Evolutionary conservation across 768 basidiomycete genomes (phyloP).

Genomic region (Pholiota conissans): DNA sequence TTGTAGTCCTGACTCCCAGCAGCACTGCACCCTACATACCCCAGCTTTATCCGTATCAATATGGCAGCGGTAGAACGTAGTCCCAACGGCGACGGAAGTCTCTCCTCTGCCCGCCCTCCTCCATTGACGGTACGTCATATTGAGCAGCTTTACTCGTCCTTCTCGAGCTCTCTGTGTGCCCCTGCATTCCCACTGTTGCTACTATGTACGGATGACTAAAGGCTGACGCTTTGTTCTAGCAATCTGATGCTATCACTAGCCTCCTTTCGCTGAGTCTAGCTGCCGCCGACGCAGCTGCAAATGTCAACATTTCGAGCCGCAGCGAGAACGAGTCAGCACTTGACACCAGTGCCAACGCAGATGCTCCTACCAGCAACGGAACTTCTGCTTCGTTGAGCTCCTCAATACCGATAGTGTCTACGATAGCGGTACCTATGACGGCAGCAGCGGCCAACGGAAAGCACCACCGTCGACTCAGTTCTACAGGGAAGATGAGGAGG

Average conservation of each 20-base stretch:
- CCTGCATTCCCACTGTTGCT: neutral
- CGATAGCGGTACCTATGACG: conserved; percentile 23
- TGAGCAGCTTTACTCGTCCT: neutral
- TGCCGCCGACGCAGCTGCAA: conserved; percentile 46
- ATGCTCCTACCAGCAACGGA: neutral
- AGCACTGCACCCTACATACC: neutral
- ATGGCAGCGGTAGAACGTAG: conserved; percentile 16
- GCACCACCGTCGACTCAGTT: conserved; percentile 71
- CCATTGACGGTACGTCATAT: conserved; percentile 17
- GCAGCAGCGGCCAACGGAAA: conserved; percentile 30
- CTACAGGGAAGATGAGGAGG: conserved; percentile 67
- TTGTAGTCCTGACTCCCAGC: neutral
- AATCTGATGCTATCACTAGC: conserved; percentile 50
- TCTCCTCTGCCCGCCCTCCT: conserved; percentile 8
- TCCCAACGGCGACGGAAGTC: neutral
- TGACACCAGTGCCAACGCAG: conserved; percentile 4
- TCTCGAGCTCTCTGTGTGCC: neutral
- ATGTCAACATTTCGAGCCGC: neutral
- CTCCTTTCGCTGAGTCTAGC: conserved; percentile 71
- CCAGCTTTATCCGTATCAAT: conserved; percentile 1
- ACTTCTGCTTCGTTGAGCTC: conserved; percentile 4
- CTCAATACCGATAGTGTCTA: conserved; percentile 10
- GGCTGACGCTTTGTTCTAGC: conserved; percentile 22
- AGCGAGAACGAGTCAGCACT: neutral
- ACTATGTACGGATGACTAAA: neutral